These are phyloP conservation scores for Rosa multiflora DNA, from an alignment of 306 rosid species.

Conservation along the genomic window DNA sequence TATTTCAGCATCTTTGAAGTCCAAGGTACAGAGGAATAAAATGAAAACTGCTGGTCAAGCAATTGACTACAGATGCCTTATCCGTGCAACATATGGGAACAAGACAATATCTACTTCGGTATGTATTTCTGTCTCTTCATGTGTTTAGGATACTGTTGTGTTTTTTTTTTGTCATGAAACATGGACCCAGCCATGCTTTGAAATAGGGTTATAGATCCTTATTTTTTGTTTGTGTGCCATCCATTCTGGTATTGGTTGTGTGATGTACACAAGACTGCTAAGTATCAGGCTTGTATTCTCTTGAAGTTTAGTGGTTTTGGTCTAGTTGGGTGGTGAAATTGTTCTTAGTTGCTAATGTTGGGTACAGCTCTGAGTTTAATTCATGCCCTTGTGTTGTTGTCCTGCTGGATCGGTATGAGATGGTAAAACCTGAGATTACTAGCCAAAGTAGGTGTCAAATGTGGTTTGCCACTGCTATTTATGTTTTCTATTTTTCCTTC, in stretches of 20 bases:
- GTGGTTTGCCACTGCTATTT: neutral
- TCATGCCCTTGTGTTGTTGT: neutral
- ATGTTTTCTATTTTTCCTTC: neutral
- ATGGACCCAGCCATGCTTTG: neutral
- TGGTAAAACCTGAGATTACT: neutral
- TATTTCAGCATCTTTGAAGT: conserved; percentile 71
- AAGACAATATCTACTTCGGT: conserved; percentile 89
- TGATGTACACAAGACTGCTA: neutral
- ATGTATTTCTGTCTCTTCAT: conserved; percentile 24
- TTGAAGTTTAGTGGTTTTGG: neutral
- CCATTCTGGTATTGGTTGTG: neutral
- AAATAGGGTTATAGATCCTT: neutral
- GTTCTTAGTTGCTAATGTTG: neutral
- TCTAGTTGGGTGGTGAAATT: neutral
- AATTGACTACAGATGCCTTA: conserved; percentile 79
- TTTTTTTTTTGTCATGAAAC: neutral
- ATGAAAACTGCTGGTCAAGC: conserved; percentile 57
- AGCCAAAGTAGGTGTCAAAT: neutral
- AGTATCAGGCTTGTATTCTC: neutral
- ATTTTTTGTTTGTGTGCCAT: neutral
- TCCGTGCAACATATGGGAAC: conserved; percentile 93
- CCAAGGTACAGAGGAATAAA: conserved; percentile 73
- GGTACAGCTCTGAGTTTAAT: neutral
- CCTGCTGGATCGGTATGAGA: neutral
- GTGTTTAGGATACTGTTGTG: neutral